Evolutionary conservation across 1,139 yeast species (phyloP).

Genomic region (Hyphopichia fennica): DNA sequence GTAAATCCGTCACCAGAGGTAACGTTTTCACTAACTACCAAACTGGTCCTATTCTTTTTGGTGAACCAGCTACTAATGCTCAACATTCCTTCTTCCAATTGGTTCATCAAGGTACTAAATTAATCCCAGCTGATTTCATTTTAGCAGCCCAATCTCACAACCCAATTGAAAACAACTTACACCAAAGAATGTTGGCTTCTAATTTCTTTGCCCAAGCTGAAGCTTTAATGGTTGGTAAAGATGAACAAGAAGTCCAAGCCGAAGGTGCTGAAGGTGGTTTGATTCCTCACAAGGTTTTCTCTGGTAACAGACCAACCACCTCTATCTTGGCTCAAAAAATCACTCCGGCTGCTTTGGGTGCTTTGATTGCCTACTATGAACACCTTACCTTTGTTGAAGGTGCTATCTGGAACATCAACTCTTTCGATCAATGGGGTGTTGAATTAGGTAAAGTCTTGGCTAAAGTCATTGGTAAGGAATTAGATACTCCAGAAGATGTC

Average conservation of each 20-base stretch:
- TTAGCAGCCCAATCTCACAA: constrained; percentile 97
- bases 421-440: constrained; percentile 99
- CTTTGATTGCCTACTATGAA: constrained; percentile 96
- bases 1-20: constrained; percentile 94
- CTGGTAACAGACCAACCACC: constrained; percentile 99
- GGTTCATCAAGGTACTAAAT: constrained; percentile 97
- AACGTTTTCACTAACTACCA: constrained; percentile 89
- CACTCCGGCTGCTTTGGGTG: constrained; percentile 94
- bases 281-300: constrained; percentile 93
- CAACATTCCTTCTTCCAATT: constrained; percentile 99
- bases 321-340: constrained; percentile 93
- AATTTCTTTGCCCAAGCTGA: constrained; percentile 98
- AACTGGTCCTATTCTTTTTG: constrained; percentile 92
- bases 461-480: constrained; percentile 89
- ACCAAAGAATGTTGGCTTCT: constrained; percentile 97
- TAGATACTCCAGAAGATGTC: constrained; percentile 54
- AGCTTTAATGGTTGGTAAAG: constrained; percentile 96
- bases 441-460: constrained; percentile 98
- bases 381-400: constrained; percentile 97
- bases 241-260: constrained; percentile 75
- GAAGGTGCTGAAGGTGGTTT: constrained; percentile 88
- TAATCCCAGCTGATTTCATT: constrained; percentile 95
- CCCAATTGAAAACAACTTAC: constrained; percentile 91
- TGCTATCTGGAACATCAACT: constrained; percentile 98
- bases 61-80: constrained; percentile 98